phyloP scores from a whole-genome alignment of 176 grass and related monocot genomes.

The Triticum monococcum region DNA sequence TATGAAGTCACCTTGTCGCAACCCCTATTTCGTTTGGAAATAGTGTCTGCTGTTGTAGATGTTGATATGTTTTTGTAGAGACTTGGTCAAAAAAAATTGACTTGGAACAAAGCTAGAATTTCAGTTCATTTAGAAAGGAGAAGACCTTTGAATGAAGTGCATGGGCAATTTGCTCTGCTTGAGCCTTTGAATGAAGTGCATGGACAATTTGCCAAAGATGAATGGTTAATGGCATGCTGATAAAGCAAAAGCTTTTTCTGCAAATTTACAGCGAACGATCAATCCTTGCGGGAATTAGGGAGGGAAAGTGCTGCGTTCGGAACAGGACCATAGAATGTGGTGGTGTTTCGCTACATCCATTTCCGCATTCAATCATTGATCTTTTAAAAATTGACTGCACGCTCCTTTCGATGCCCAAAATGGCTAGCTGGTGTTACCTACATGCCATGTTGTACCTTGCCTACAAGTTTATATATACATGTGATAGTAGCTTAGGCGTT shows the following conservation, averaged over 20 bases:
- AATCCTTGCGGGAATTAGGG: not conserved
- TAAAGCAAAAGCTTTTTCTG: not conserved
- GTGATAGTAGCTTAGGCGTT: not conserved
- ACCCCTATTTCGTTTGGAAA: no score
- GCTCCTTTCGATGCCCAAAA: not conserved
- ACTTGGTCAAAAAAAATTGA: no score
- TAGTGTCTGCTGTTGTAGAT: no score
- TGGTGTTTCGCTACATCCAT: not conserved
- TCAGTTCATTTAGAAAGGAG: no score
- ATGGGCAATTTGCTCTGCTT: no score
- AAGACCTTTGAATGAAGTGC: no score
- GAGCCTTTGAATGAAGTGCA: no score
- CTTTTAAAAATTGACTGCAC: not conserved
- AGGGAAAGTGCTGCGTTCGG: not conserved
- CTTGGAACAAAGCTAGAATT: no score
- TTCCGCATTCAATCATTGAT: constrained; percentile 5
- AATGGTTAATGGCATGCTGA: no score
- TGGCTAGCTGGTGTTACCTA: not conserved
- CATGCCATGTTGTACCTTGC: constrained; percentile 9
- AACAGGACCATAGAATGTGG: not conserved
- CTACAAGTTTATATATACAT: not conserved
- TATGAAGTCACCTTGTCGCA: no score
- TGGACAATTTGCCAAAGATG: no score
- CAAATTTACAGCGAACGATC: not conserved
- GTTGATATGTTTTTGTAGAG: no score